A percentile compares a stretch with the other conserved stretches of the same genome.
Evolutionary conservation across 2,329 filamentous ascomycete species (phyloP).

Genomic region (Fusarium sp.): DNA sequence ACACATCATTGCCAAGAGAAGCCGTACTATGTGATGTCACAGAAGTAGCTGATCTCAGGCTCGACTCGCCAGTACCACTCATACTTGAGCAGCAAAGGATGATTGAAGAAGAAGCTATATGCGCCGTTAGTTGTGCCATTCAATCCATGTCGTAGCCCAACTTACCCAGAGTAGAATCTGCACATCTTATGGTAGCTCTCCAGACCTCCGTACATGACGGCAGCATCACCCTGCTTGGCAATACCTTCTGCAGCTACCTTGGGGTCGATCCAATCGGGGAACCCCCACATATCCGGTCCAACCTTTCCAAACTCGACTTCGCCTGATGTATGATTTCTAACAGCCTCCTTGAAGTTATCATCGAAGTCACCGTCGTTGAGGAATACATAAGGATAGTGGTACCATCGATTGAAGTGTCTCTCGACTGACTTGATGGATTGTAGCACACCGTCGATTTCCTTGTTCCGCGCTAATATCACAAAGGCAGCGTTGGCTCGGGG

Average conservation of each 20-base stretch:
- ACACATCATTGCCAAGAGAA: neutral
- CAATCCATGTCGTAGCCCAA: slow-evolving; percentile 22
- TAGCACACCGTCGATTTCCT: slow-evolving; percentile 94
- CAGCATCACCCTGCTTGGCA: slow-evolving; percentile 93
- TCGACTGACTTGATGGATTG: slow-evolving; percentile 98
- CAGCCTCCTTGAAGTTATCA: slow-evolving; percentile 87
- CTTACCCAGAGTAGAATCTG: slow-evolving; percentile 96
- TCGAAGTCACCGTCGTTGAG: slow-evolving; percentile 98
- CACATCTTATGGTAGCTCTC: slow-evolving; percentile 99
- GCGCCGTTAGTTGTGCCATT: slow-evolving; percentile 38
- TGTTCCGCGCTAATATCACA: slow-evolving; percentile 94
- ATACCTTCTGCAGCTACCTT: slow-evolving; percentile 97
- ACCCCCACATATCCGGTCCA: slow-evolving; percentile 91
- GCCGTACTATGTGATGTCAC: slow-evolving; percentile 94
- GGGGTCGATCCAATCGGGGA: slow-evolving; percentile 94
- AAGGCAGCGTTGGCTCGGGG: slow-evolving; percentile 94
- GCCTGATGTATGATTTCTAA: slow-evolving; percentile 90
- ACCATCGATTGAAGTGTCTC: slow-evolving; percentile 99
- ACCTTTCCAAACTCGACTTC: slow-evolving; percentile 95
- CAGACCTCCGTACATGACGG: slow-evolving; percentile 99
- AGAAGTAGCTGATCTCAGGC: slow-evolving; percentile 99
- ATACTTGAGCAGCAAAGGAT: slow-evolving; percentile 93
- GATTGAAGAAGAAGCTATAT: slow-evolving; percentile 91
- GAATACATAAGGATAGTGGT: slow-evolving; percentile 98
- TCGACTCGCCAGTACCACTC: slow-evolving; percentile 99